A percentile compares a stretch with the other conserved stretches of the same genome.
Conservation (phyloP, 768 basidiomycete species). For the Tubosaeta sp. region DNA sequence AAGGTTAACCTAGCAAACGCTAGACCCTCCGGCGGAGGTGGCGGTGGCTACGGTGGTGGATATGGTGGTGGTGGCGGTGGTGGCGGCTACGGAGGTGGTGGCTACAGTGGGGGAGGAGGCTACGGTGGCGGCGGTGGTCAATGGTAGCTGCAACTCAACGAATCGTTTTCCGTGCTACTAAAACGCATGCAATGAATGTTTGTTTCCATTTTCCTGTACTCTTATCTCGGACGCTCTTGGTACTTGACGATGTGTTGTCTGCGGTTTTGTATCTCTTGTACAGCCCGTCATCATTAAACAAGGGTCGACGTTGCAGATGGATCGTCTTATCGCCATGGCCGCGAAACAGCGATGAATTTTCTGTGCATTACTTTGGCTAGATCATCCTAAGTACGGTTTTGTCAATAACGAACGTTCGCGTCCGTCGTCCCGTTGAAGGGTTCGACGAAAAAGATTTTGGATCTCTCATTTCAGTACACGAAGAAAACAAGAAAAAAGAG, state of each 20-base stretch:
- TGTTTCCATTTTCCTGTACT: conserved; percentile 2
- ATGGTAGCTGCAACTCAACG: conserved; percentile 2
- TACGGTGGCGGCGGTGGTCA: conserved; percentile 6
- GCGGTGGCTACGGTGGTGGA: conserved; percentile 12
- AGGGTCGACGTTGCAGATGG: not conserved
- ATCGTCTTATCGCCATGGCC: not conserved
- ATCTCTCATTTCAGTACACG: not conserved
- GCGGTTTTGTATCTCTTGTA: not conserved
- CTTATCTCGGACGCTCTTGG: conserved; percentile 1
- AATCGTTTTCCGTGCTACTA: not conserved
- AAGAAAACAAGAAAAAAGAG: not conserved
- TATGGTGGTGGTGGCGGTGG: conserved; percentile 8
- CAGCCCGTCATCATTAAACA: not conserved
- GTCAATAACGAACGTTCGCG: too few species aligned
- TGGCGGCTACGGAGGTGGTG: conserved; percentile 3
- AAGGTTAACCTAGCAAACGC: conserved; percentile 44
- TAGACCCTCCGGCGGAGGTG: conserved; percentile 27
- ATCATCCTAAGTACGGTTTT: too few species aligned
- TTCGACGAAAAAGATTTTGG: not conserved
- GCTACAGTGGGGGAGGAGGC: conserved; percentile 2
- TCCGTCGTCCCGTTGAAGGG: too few species aligned
- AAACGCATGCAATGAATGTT: conserved; percentile 11
- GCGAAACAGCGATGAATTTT: too few species aligned
- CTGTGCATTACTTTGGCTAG: too few species aligned
- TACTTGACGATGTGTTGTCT: conserved; percentile 7